Evolutionary conservation across 768 basidiomycete genomes (phyloP).

Genomic region (Lactarius hatsudake): DNA sequence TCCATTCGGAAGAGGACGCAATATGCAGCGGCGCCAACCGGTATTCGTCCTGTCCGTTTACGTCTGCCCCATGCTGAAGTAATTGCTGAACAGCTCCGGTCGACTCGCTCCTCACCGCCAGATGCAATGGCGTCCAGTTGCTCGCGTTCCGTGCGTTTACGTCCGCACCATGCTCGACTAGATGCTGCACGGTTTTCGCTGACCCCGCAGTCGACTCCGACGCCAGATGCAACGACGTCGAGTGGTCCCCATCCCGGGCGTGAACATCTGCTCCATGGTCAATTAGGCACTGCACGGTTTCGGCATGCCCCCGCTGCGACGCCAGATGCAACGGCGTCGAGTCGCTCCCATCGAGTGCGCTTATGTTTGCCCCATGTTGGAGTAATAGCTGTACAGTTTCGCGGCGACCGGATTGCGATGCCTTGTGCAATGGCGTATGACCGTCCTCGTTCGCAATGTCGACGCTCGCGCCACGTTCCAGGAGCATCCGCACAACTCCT

Average conservation of each 20-base stretch:
- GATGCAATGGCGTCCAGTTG: background rate
- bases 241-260: no score
- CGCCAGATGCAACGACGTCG: background rate
- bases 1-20: no score
- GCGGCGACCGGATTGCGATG: background rate
- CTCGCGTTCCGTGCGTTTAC: background rate
- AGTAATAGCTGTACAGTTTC: background rate
- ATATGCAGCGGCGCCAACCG: no score
- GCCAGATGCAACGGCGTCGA: no score
- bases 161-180: background rate
- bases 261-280: no score
- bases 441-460: background rate
- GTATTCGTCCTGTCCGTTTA: no score
- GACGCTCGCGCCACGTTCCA: background rate
- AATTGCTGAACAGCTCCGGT: background rate
- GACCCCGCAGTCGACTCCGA: no score
- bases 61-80: slow-evolving; percentile 31
- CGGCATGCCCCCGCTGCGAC: no score
- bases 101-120: background rate
- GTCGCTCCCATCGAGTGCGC: background rate
- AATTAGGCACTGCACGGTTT: no score
- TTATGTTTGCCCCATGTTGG: background rate
- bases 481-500: background rate
- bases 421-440: background rate
- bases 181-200: no score